A percentile compares a stretch with the other conserved stretches of the same genome.
Evolutionary conservation across 2,329 filamentous ascomycete species (phyloP).

Genomic region (Neospermospora avenae): DNA sequence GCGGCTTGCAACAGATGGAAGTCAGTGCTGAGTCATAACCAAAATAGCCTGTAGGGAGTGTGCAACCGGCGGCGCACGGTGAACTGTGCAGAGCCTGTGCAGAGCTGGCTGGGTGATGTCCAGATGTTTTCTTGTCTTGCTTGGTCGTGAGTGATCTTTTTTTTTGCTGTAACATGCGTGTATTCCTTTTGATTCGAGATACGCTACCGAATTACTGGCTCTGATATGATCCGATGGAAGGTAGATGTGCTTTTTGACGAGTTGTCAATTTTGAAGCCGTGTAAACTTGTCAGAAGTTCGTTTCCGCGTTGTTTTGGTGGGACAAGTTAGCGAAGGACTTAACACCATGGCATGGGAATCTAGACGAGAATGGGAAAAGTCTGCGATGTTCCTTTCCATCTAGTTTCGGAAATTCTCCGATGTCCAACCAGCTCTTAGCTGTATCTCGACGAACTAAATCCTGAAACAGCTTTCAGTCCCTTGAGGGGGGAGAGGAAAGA

Average conservation of each 20-base stretch:
- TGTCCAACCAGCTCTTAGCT: too few species aligned
- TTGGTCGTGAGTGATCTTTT: background rate
- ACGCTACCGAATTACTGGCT: too few species aligned
- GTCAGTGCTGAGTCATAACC: background rate
- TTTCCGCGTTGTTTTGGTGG: background rate
- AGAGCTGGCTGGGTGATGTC: background rate
- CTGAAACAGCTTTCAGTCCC: background rate
- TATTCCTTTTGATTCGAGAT: too few species aligned
- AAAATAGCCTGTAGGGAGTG: background rate
- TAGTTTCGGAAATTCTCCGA: background rate
- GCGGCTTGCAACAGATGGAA: background rate
- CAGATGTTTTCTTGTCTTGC: background rate
- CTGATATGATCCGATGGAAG: too few species aligned
- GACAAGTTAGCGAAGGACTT: background rate
- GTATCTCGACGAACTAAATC: background rate
- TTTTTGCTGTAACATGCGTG: too few species aligned
- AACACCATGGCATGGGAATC: background rate
- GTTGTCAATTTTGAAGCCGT: background rate
- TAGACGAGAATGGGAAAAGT: background rate
- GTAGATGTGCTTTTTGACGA: background rate
- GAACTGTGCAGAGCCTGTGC: background rate
- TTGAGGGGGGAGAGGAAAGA: background rate
- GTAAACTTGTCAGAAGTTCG: background rate
- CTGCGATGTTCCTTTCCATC: background rate
- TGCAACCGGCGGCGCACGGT: background rate